Evolutionary conservation across 2,329 filamentous ascomycete genomes (phyloP), one percentile per base, ranked within the genome.

Genomic region (Dothideomycetidae sp.): DNA sequence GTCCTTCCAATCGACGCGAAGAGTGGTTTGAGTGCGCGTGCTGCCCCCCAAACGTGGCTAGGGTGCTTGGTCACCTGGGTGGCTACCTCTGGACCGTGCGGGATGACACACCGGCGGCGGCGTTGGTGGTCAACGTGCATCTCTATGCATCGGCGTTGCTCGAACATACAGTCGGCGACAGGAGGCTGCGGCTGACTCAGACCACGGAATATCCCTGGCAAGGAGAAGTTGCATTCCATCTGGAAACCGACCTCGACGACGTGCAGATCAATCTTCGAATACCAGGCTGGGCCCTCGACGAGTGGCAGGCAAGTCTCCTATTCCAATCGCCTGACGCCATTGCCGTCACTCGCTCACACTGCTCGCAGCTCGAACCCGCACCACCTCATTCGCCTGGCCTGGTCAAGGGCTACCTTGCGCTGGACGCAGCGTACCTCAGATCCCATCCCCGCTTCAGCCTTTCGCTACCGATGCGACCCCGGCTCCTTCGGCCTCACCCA

Each of bases 1-100:
- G 72, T 39, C 58, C 59, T 12, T 72, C 64, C 13, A 55, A 59
- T 39, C n/a, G n/a, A n/a, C 59, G 72, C 10, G 58, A 65, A 19
- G 63, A 67, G 14, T 77, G 73, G 72, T 76, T 75, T 37, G 66
- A 65, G 34, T 67, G 64, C 26, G 69, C 70, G 4, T 76, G 71
- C 44, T 76, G 73, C 47, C 73, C 73, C 3, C 73, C 72, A 0
- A 76, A 75, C 44, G 56, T 77, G 1, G 62, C 67, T 14, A 58
- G 71, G 16, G 53, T 73, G 1, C 63, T 74, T 33, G 72, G 68
- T 0, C 68, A 62, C 15, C 53, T 75, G 16, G 71, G 70, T 1
- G 70, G 71, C 0, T 73, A 73, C 44, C 48, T 73, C 0, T 73
- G 70, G 67, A 63, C 63, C 14, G 61, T 58, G 23, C 54, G 58